Evolutionary conservation across 2,329 filamentous ascomycete species (phyloP).

Genomic region (Alternaria postmessia): DNA sequence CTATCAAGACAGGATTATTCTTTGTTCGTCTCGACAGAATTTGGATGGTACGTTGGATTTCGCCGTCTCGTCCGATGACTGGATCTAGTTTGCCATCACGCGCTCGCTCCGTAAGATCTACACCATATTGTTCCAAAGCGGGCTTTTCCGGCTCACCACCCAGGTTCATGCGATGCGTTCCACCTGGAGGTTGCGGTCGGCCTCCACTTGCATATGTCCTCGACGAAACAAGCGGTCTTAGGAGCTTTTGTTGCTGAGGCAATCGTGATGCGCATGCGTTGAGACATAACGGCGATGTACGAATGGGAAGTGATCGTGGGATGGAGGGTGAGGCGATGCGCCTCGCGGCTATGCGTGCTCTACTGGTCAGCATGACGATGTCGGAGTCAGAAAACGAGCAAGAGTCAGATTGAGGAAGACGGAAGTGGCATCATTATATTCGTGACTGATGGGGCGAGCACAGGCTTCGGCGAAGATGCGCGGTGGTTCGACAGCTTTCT

Average conservation of each 20-base stretch:
- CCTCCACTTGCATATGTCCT: slow-evolving; percentile 66
- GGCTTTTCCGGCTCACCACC: slow-evolving; percentile 79
- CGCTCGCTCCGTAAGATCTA: slow-evolving; percentile 87
- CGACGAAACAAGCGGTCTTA: slow-evolving; percentile 51
- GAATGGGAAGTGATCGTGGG: slow-evolving; percentile 25
- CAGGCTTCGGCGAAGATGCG: slow-evolving; percentile 32
- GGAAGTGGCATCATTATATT: slow-evolving; percentile 35
- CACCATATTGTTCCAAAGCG: slow-evolving; percentile 87
- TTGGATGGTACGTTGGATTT: slow-evolving; percentile 94
- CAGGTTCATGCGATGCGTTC: slow-evolving; percentile 93
- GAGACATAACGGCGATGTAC: slow-evolving; percentile 31
- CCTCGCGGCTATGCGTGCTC: slow-evolving; percentile 47
- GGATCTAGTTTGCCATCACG: slow-evolving; percentile 92
- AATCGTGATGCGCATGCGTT: slow-evolving; percentile 29
- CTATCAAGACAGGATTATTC: slow-evolving; percentile 95
- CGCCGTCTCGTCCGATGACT: slow-evolving; percentile 89
- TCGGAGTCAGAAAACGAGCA: slow-evolving; percentile 10
- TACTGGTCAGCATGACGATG: slow-evolving; percentile 47
- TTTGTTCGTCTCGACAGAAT: slow-evolving; percentile 92
- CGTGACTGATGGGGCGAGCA: slow-evolving; percentile 26
- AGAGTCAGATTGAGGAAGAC: slow-evolving; percentile 3
- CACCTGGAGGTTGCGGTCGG: slow-evolving; percentile 85
- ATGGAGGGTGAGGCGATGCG: slow-evolving; percentile 36
- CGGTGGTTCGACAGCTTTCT: slow-evolving; percentile 34
- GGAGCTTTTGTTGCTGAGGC: slow-evolving; percentile 6